Conservation (phyloP, 495 filamentous ascomycete species). For the Neurospora sp. region DNA sequence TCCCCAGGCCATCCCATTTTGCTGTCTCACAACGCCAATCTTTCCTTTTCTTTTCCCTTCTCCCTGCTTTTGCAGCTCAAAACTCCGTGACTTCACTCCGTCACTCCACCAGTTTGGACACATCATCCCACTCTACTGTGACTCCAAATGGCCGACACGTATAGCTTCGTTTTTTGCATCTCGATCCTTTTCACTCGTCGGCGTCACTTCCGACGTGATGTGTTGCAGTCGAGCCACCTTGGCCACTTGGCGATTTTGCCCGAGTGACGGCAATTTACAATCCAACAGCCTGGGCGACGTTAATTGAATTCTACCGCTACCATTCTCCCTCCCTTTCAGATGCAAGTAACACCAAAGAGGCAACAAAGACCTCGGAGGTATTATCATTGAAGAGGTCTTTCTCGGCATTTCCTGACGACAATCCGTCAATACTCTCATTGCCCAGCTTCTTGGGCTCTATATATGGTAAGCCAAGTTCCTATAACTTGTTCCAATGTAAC, state of each 20-base stretch:
- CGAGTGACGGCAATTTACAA: not conserved
- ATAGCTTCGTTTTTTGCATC: not conserved
- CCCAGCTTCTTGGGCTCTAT: not conserved
- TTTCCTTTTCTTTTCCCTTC: not conserved
- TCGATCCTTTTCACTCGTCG: not conserved
- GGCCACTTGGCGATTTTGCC: not conserved
- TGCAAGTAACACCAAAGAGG: not conserved
- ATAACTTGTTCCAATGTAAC: not conserved
- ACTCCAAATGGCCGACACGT: not conserved
- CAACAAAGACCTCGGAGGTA: not conserved
- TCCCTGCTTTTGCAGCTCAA: not conserved
- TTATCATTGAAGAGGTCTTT: not conserved
- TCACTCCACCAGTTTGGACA: not conserved
- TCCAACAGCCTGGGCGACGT: not conserved
- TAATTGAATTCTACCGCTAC: not conserved
- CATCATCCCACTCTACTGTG: not conserved
- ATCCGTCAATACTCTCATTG: not conserved
- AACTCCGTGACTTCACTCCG: not conserved
- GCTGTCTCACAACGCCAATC: not conserved
- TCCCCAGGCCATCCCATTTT: not conserved
- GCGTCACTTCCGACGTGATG: not conserved
- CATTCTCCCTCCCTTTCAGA: not conserved
- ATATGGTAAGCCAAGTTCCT: no score
- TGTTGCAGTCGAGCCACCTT: not conserved
- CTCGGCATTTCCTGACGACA: not conserved